Percentiles rank a stretch among this genome's conserved stretches.
phyloP scores from a whole-genome alignment of 1,139 yeast genomes.

The Blastobotrys raffinosifermentans region DNA sequence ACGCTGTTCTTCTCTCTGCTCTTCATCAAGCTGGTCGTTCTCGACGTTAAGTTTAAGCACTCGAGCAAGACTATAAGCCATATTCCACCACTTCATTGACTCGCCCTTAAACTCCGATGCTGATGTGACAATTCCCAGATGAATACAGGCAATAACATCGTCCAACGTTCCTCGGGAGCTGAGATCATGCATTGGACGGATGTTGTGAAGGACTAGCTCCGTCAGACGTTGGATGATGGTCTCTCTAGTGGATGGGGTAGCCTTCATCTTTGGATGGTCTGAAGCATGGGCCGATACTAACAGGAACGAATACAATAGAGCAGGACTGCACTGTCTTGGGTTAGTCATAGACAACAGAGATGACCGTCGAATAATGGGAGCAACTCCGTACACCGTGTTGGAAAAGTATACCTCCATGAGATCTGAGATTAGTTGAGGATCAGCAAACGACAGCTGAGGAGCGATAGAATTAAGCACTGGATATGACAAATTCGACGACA shows the following conservation, averaged over 20 bases:
- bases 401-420: conserved; percentile 21
- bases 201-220: conserved; percentile 7
- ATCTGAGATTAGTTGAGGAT: conserved; percentile 15
- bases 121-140: conserved; percentile 34
- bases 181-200: conserved; percentile 8
- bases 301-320: conserved; percentile 30
- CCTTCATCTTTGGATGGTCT: conserved; percentile 34
- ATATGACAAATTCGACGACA: conserved; percentile 7
- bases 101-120: conserved; percentile 35
- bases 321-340: conserved; percentile 29
- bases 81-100: conserved; percentile 35
- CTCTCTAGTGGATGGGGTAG: conserved; percentile 12
- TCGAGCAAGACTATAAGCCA: conserved; percentile 31
- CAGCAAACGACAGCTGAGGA: conserved; percentile 10
- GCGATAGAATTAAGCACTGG: conserved; percentile 15
- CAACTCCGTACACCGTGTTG: conserved; percentile 20
- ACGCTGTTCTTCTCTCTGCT: conserved; percentile 34
- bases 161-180: conserved; percentile 30
- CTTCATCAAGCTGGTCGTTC: conserved; percentile 24
- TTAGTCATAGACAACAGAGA: conserved; percentile 15
- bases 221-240: conserved; percentile 6
- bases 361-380: conserved; percentile 20
- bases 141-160: conserved; percentile 34
- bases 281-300: conserved; percentile 34
- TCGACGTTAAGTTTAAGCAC: conserved; percentile 29